Evolutionary conservation across 345 rosid genomes (phyloP), one percentile per base, ranked within the genome.

Genomic region (Citrus glauca): DNA sequence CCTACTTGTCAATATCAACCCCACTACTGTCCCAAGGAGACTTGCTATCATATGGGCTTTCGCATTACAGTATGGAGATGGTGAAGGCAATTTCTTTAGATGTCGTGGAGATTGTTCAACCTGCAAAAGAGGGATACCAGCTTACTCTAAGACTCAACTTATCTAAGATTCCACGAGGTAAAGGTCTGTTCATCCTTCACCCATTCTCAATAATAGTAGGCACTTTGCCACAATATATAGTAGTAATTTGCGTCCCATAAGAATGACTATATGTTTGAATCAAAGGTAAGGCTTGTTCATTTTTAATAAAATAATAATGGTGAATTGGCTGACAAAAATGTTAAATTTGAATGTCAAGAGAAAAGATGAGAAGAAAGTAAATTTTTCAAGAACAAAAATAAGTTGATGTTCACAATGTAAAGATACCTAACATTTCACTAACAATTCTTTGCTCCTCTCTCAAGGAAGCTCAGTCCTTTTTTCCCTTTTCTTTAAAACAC

Each of bases 111-210:
- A 88, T 95, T 73, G 84, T 93, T 71, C 90, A 93, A 81, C 98
- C 97, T 27, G 83, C 95, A 69, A 74, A 79, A 80, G 85, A 91
- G 81, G 98, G 99, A 81, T 95, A 93, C 81, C 98, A 93, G 78
- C 87, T 95, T 75, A 92, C 98, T 73, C 87, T 95, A 63, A 81
- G 77, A 79, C 84, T 95, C 45, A 61, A 91, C 73, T 84, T 95
- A 71, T 64, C 84, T 27, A 90, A 83, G 84, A 86, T 93, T 71
- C 93, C 93, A 19, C 82, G 28, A 60, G 85, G 87, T 50, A 92
- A 92, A 89, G 98, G 98, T 90, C 73, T 27, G 72, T 61, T 25
- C n/a, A 69, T 82, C 38, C 81, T 78, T 42, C 32, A 38, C 9
- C 53, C 22, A 10, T 72, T 32, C 74, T 33, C 35, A 9, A 59